Base-by-base conservation (phyloP, 2,329 filamentous ascomycete genomes). In the Aphanocladium album region DNA sequence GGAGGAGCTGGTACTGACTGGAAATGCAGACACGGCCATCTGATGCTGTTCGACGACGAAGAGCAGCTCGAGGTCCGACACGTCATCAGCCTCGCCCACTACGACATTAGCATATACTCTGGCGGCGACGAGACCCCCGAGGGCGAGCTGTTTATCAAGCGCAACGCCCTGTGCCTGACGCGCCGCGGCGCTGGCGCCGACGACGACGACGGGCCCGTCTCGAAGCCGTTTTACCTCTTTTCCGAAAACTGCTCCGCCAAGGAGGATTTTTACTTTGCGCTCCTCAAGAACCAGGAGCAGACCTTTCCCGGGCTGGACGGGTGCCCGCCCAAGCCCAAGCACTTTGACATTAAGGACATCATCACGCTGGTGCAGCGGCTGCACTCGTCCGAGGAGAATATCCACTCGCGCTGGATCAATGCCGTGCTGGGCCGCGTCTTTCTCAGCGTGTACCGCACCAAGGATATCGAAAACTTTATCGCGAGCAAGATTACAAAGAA, bases 21-120 rank as follows among this genome's bases (percentile, higher is more conserved):
- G 19, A 9, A 41, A 3, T 23, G 27, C 63, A 93, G 92, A 71
- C 93, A 97, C 74, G 93, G 93, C 41, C 93, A 98, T 72, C 78
- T 99, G 55, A 97, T 99, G 91, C 85, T 99, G 11, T 99, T 97
- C 74, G 95, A 99, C 72, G 93, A 98, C 70, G 87, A 91, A 57
- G 91, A 96, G 67, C 93, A 98, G 74, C 82, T 97, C 67, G 95
- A 99, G 75, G 95, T 99, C 17, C 89, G 93, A 64, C 92, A 98
- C 76, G 95, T 99, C 59, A 91, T 99, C 60, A 96, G 93, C 0
- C 83, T 99, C 11, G 89, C 91, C 37, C 89, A 96, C 68, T 91
- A 98, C 75, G 83, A 88, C 63, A 84, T 98, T 60, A 89, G 88
- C 67, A 85, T 98, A 69, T 95, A 93, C 73, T 90, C 88, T 7